Percentiles rank a stretch among this genome's conserved stretches.
Conservation (phyloP, 2,329 filamentous ascomycete genomes). For the Xylaria sp. region DNA sequence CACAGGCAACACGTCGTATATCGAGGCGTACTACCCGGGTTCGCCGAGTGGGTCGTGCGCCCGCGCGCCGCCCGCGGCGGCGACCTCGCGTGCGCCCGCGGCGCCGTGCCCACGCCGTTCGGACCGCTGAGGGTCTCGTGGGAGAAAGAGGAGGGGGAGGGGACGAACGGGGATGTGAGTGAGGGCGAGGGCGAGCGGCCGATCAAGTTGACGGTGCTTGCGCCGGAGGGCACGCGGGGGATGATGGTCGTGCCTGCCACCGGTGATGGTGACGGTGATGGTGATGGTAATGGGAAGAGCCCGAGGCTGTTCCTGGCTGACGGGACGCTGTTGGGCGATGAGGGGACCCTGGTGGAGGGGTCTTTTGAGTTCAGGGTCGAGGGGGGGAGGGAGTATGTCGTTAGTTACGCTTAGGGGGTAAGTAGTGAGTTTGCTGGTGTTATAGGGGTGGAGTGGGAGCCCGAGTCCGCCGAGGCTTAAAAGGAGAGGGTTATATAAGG, state of each 20-base stretch:
- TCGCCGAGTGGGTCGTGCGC: conserved; percentile 44
- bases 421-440: too few relatives aligned
- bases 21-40: conserved; percentile 49
- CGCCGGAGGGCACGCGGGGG: conserved; percentile 38
- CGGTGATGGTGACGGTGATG: neutral
- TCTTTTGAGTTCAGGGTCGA: conserved; percentile 11
- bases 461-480: too few relatives aligned
- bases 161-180: conserved; percentile 29
- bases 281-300: neutral
- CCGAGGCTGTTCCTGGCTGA: conserved; percentile 5
- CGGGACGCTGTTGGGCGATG: neutral
- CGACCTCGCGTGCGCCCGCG: conserved; percentile 29
- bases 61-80: conserved; percentile 41
- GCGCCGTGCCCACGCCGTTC: conserved; percentile 45
- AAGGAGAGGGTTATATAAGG: too few relatives aligned
- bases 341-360: conserved; percentile 11
- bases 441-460: too few relatives aligned
- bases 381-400: conserved; percentile 13
- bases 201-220: conserved; percentile 35
- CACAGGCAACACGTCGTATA: conserved; percentile 48
- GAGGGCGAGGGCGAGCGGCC: conserved; percentile 11
- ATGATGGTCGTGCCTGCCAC: conserved; percentile 29
- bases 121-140: conserved; percentile 45
- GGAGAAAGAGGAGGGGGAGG: conserved; percentile 28
- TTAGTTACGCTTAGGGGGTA: conserved; percentile 2